Conservation (phyloP, 352 stramenopile genomes). For the Plasmopara muralis region DNA sequence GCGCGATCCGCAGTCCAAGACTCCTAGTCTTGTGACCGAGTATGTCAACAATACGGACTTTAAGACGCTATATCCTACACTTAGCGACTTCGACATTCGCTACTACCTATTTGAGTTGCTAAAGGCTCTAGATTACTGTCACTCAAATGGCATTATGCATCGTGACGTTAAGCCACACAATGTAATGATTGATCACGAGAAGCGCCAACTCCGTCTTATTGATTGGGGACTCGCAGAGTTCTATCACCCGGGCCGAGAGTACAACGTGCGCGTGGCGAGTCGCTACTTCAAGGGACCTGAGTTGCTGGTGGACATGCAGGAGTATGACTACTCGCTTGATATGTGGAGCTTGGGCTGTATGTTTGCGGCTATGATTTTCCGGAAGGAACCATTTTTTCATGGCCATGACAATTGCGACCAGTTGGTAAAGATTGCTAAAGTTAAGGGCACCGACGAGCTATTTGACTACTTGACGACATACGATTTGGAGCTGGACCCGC, state of each 20-base stretch:
- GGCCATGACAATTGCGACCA: constrained; percentile 99
- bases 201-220: constrained; percentile 96
- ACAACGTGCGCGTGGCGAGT: constrained; percentile 99
- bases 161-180: constrained; percentile 99
- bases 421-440: constrained; percentile 98
- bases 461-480: constrained; percentile 99
- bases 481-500: constrained; percentile 96
- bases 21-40: constrained; percentile 97
- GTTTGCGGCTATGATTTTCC: constrained; percentile 99
- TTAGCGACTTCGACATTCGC: constrained; percentile 97
- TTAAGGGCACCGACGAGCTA: constrained; percentile 97
- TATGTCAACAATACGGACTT: constrained; percentile 99
- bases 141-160: constrained; percentile 99
- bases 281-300: constrained; percentile 99
- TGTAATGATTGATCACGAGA: constrained; percentile 99
- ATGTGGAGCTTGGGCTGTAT: constrained; percentile 99
- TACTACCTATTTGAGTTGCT: constrained; percentile 99
- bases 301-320: constrained; percentile 97
- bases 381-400: constrained; percentile 99
- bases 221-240: constrained; percentile 99
- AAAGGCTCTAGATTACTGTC: constrained; percentile 97
- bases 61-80: constrained; percentile 98
- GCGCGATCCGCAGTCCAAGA: constrained; percentile 97
- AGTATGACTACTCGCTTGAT: constrained; percentile 99
- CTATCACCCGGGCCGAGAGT: constrained; percentile 97